Evolutionary conservation across 208 protist genomes (phyloP), one percentile per base, ranked within the genome.

Genomic region (Crithidia mellificae): DNA sequence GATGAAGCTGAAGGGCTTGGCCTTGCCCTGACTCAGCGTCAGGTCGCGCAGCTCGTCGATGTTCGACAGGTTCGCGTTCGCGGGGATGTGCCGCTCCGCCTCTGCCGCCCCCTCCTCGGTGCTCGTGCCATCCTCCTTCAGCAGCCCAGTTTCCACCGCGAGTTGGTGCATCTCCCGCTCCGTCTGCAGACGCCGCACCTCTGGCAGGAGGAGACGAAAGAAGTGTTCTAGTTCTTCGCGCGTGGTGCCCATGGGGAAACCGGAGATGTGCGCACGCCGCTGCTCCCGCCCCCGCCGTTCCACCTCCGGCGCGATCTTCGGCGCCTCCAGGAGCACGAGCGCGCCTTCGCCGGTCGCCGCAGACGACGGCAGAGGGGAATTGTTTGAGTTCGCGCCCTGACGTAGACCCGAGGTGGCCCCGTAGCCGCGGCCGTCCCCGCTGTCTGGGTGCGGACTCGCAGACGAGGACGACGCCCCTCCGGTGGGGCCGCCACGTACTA

Each of bases 1-100:
- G 20, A 96, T 79, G 68, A 96, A 96, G 25, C 78, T 87, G 78
- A 92, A 96, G n/a, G 80, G 68, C 47, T 88, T 90, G 7, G 72
- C 71, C 54, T 88, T 87, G 17, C 82, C 79, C 17, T 57, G 63
- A 27, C 78, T 86, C 29, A 93, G 50, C 19, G 57, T 68, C 30
- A 96, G n/a, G 49, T 88, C 80, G 36, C 65, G 63, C 12, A 96
- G 58, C 20, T 68, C 53, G 51, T 96, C 91, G 17, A 94, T 76
- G 64, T 84, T 81, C 17, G 78, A 47, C 8, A 84, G 51, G 44
- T 80, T 77, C 17, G 83, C 91, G 38, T 91, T 81, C 1, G 71
- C 36, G 6, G 91, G 87, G 34, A 96, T 84, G 51, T 81, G 66
- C 22, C 85, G 85, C 25, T 77, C 51, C 20, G 84, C 81, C 11